phyloP scores from a whole-genome alignment of 108 stramenopile species.

The Aurantiochytrium sp. region DNA sequence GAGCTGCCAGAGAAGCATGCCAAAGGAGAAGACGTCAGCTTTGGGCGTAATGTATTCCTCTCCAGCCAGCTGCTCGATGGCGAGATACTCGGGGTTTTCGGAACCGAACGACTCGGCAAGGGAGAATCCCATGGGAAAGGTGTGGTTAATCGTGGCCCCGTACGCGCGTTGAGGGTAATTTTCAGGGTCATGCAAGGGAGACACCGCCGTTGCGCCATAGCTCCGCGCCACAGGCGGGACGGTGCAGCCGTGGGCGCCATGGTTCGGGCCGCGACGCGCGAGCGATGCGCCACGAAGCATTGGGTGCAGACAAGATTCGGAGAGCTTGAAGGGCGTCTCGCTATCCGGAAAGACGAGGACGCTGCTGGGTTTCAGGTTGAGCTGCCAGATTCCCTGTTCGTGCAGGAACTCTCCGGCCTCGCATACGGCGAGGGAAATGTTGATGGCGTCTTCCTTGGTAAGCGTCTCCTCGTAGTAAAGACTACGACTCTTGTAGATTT shows the following conservation, averaged over 20 bases:
- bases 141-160: background rate
- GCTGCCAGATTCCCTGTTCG: background rate
- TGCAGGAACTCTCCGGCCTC: background rate
- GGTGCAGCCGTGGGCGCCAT: background rate
- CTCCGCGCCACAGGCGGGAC: background rate
- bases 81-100: background rate
- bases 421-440: background rate
- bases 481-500: background rate
- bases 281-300: background rate
- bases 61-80: background rate
- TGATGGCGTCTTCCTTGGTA: background rate
- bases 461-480: slow-evolving; percentile 1
- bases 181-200: background rate
- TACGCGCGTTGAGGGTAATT: no score
- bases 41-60: background rate
- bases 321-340: background rate
- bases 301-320: background rate
- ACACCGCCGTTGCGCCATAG: background rate
- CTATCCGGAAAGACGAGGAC: background rate
- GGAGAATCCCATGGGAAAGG: background rate
- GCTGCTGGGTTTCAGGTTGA: slow-evolving; percentile 7
- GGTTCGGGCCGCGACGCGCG: background rate
- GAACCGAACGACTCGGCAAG: background rate
- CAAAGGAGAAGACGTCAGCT: background rate
- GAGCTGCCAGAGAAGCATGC: slow-evolving; percentile 11